phyloP scores from a whole-genome alignment of 2,329 filamentous ascomycete genomes.

The Teratosphaeria pseudoeucalypti region DNA sequence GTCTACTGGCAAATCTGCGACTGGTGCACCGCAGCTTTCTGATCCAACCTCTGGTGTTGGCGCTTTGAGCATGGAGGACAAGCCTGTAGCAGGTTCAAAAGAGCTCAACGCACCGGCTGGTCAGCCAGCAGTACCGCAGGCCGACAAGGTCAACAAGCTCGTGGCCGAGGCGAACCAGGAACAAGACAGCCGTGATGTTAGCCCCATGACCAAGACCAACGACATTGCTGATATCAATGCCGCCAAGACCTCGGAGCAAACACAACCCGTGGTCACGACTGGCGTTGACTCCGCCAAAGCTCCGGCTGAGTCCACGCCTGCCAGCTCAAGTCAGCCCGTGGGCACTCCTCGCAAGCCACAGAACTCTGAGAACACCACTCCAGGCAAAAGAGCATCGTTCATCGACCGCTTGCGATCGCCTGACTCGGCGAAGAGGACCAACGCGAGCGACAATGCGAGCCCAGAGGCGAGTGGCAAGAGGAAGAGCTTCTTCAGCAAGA shows the following conservation, averaged over 20 bases:
- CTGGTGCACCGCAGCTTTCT: conserved; percentile 21
- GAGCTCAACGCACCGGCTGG: conserved; percentile 29
- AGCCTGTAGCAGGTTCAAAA: conserved; percentile 8
- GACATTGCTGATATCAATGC: background rate
- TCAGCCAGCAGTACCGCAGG: conserved; percentile 10
- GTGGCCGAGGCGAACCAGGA: conserved; percentile 6
- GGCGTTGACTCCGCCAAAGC: conserved; percentile 28
- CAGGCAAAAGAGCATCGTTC: conserved; percentile 19
- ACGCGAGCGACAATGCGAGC: conserved; percentile 8
- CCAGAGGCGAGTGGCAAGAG: conserved; percentile 27
- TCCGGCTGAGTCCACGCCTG: conserved; percentile 5
- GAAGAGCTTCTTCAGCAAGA: conserved; percentile 38
- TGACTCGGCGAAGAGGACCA: conserved; percentile 27
- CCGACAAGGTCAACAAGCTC: conserved; percentile 8
- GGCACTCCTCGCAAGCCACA: conserved; percentile 16
- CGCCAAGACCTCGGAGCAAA: conserved; percentile 19
- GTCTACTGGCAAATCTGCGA: conserved; percentile 3
- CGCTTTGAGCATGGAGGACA: conserved; percentile 18
- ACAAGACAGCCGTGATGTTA: conserved; percentile 31
- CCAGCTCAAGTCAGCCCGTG: conserved; percentile 13
- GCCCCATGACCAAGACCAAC: conserved; percentile 27
- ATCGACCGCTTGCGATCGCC: conserved; percentile 26
- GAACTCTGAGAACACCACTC: conserved; percentile 12
- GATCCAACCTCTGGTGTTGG: conserved; percentile 17
- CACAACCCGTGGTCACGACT: conserved; percentile 31